A percentile compares a stretch with the other conserved stretches of the same genome.
Conservation (phyloP, 371 early-diverging fungal genomes). For the Syncephalastrum monosporum region DNA sequence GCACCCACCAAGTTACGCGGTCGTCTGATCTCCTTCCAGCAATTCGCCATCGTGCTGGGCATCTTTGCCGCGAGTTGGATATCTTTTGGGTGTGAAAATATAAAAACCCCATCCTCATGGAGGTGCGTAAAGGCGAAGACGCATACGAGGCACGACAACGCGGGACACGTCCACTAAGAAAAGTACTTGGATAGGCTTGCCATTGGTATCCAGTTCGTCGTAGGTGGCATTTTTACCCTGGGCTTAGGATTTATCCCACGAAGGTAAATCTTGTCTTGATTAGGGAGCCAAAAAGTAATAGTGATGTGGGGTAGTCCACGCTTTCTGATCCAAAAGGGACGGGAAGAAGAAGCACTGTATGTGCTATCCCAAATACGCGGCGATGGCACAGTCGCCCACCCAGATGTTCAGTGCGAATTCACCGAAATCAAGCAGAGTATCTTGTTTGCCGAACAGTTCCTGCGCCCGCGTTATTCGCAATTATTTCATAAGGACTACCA, state of each 20-base stretch:
- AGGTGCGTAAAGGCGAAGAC: not conserved
- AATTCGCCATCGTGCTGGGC: conserved; percentile 81
- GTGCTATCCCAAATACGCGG: conserved; percentile 52
- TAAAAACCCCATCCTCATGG: not conserved
- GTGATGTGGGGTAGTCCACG: conserved; percentile 53
- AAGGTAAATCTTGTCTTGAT: conserved; percentile 11
- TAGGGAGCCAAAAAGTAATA: not conserved
- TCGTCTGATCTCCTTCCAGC: conserved; percentile 81
- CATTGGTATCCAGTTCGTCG: conserved; percentile 40
- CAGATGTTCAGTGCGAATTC: conserved; percentile 54
- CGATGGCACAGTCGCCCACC: conserved; percentile 34
- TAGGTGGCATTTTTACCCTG: conserved; percentile 26
- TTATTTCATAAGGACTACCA: conserved; percentile 27
- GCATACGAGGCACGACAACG: too few relatives aligned
- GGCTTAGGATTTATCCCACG: conserved; percentile 32
- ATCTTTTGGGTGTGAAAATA: conserved; percentile 19
- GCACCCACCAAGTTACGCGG: conserved; percentile 88
- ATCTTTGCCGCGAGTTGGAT: conserved; percentile 42
- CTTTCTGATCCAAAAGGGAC: conserved; percentile 55
- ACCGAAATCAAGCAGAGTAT: conserved; percentile 71
- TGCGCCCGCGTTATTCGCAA: conserved; percentile 16
- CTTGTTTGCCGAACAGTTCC: conserved; percentile 70
- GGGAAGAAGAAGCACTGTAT: conserved; percentile 50
- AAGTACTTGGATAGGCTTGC: conserved; percentile 23
- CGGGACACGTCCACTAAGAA: not conserved